Conservation (phyloP, 2,329 filamentous ascomycete species). For the Nannizzia gypsea region DNA sequence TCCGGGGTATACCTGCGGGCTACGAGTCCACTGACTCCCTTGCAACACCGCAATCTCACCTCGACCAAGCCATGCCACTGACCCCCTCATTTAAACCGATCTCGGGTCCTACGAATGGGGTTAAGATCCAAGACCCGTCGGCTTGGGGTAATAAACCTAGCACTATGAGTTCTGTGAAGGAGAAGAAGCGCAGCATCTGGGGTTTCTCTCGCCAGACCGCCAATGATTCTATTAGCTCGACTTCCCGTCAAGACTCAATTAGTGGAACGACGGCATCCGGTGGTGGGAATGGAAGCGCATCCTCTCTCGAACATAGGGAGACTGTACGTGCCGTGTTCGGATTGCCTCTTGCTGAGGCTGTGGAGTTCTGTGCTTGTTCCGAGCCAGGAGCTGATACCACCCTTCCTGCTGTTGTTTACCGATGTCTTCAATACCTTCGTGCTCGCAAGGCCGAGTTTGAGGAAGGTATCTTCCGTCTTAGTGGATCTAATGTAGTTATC, state of each 20-base stretch:
- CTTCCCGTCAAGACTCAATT: conserved; percentile 22
- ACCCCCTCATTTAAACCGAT: conserved; percentile 46
- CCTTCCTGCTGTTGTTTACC: conserved; percentile 84
- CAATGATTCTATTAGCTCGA: conserved; percentile 43
- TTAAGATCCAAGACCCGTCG: conserved; percentile 70
- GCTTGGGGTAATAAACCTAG: conserved; percentile 68
- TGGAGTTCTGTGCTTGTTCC: conserved; percentile 60
- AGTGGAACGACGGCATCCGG: background rate
- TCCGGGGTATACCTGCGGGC: conserved; percentile 34
- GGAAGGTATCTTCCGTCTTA: conserved; percentile 92
- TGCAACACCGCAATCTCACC: conserved; percentile 17
- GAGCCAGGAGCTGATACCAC: conserved; percentile 55
- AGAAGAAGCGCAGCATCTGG: conserved; percentile 64
- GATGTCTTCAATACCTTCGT: conserved; percentile 86
- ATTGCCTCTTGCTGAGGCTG: conserved; percentile 71
- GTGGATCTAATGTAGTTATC: conserved; percentile 92
- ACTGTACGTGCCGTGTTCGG: conserved; percentile 68
- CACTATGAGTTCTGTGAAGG: conserved; percentile 49
- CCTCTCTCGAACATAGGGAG: conserved; percentile 38
- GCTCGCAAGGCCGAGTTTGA: conserved; percentile 69
- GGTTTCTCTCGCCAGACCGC: conserved; percentile 57
- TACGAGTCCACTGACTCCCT: conserved; percentile 23
- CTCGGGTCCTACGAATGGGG: conserved; percentile 72
- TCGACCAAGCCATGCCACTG: conserved; percentile 21
- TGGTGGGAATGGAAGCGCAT: conserved; percentile 31